phyloP scores from a whole-genome alignment of 768 basidiomycete species.

The Amanita inopinata region DNA sequence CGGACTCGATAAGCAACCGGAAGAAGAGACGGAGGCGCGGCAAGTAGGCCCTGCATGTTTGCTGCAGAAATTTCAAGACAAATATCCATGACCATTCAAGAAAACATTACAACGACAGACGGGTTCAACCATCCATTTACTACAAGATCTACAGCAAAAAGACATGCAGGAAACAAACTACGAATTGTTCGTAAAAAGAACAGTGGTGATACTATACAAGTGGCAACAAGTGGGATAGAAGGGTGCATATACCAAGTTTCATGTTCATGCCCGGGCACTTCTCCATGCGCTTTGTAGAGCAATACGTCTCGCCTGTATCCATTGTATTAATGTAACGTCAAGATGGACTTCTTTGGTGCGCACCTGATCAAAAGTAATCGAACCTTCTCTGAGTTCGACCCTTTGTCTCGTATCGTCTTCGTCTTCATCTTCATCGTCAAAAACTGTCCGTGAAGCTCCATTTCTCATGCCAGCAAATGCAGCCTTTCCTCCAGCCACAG shows the following conservation, averaged over 20 bases:
- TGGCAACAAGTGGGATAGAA: conserved; percentile 4
- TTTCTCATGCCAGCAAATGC: conserved; percentile 75
- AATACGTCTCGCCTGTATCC: conserved; percentile 62
- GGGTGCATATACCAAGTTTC: not conserved
- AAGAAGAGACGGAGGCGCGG: not conserved
- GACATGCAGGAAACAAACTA: not conserved
- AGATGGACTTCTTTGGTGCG: too few species aligned
- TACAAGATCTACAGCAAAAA: conserved; percentile 13
- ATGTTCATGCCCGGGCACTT: conserved; percentile 42
- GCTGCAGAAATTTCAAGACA: too few species aligned
- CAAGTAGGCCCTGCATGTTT: too few species aligned
- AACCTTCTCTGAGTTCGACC: conserved; percentile 71
- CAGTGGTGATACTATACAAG: conserved; percentile 13
- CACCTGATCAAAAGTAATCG: conserved; percentile 91
- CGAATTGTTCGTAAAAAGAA: conserved; percentile 4
- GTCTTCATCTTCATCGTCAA: conserved; percentile 66
- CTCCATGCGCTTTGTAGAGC: conserved; percentile 90
- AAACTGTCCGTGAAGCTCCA: conserved; percentile 22
- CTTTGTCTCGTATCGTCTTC: conserved; percentile 59
- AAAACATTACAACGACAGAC: conserved; percentile 1
- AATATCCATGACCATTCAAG: conserved; percentile 5
- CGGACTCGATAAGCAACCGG: not conserved
- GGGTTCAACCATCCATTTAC: conserved; percentile 13
- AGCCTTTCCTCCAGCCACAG: conserved; percentile 68
- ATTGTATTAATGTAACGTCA: too few species aligned